Evolutionary conservation across 805 yeast species (phyloP).

Genomic region (Candida namnaoensis): DNA sequence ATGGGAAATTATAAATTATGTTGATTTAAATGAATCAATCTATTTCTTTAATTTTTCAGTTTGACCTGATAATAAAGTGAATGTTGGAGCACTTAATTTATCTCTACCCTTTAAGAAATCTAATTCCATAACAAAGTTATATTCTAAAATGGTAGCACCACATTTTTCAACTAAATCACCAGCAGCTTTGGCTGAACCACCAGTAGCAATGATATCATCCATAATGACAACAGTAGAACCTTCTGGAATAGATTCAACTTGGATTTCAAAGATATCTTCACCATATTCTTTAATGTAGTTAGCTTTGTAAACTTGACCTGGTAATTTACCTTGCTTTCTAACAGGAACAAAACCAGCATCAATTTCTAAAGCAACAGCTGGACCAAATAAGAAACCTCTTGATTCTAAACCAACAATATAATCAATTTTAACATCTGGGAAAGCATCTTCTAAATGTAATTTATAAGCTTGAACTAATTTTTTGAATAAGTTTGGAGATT

Average conservation of each 20-base stretch:
- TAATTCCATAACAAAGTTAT: slow-evolving; percentile 86
- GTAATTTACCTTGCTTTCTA: slow-evolving; percentile 92
- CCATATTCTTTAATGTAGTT: slow-evolving; percentile 90
- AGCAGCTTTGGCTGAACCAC: slow-evolving; percentile 94
- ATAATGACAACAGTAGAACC: slow-evolving; percentile 81
- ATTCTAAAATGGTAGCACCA: slow-evolving; percentile 71
- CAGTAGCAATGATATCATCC: slow-evolving; percentile 97
- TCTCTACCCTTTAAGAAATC: slow-evolving; percentile 93
- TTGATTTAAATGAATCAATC: too few relatives aligned
- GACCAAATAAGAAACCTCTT: slow-evolving; percentile 95
- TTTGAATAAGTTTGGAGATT: slow-evolving; percentile 72
- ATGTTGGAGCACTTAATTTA: slow-evolving; percentile 77
- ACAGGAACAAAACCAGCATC: slow-evolving; percentile 91
- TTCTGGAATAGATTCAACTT: slow-evolving; percentile 66
- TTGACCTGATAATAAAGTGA: slow-evolving; percentile 83
- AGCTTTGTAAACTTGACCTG: slow-evolving; percentile 72
- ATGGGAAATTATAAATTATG: too few relatives aligned
- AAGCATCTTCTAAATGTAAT: slow-evolving; percentile 52
- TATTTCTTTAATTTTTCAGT: slow-evolving; percentile 34
- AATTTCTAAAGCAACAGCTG: slow-evolving; percentile 83
- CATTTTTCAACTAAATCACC: slow-evolving; percentile 68
- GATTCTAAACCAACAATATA: slow-evolving; percentile 92
- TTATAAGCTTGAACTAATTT: slow-evolving; percentile 76
- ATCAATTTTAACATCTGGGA: slow-evolving; percentile 59
- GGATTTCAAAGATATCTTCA: slow-evolving; percentile 81